A percentile compares a stretch with the other conserved stretches of the same genome.
phyloP scores from a whole-genome alignment of 306 rosid genomes.

The Oemleria cerasiformis region DNA sequence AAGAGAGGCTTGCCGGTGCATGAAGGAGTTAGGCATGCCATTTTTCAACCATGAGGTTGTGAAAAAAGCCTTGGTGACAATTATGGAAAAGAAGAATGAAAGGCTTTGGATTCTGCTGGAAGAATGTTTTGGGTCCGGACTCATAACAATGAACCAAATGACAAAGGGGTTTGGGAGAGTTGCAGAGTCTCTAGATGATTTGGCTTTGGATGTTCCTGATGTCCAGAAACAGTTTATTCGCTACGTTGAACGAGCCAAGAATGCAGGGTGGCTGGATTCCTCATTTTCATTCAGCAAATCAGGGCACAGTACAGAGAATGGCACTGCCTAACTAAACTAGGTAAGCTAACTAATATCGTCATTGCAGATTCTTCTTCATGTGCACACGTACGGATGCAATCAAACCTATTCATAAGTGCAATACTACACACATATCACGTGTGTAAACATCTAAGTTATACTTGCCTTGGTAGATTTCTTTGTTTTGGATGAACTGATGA shows the following conservation, averaged over 20 bases:
- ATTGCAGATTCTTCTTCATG: not conserved
- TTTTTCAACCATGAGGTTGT: constrained; percentile 76
- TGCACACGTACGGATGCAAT: not conserved
- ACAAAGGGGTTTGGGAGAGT: constrained; percentile 59
- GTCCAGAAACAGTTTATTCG: constrained; percentile 45
- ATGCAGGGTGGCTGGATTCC: constrained; percentile 60
- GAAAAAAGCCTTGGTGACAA: constrained; percentile 47
- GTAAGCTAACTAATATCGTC: no score
- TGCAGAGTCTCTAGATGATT: constrained; percentile 65
- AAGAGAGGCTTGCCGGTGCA: constrained; percentile 59
- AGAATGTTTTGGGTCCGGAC: constrained; percentile 57
- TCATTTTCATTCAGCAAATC: constrained; percentile 38
- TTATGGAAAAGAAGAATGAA: constrained; percentile 63
- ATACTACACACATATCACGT: not conserved
- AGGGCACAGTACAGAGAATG: constrained; percentile 38
- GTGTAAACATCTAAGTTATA: not conserved
- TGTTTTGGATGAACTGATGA: not conserved
- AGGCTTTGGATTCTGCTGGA: constrained; percentile 60
- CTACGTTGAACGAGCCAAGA: constrained; percentile 51
- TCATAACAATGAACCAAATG: constrained; percentile 68
- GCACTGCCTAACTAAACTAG: constrained; percentile 20
- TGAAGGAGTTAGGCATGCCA: constrained; percentile 73
- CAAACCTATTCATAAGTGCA: not conserved
- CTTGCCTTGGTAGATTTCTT: constrained; percentile 1
- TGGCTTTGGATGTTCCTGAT: constrained; percentile 76